Evolutionary conservation across 176 grass and related monocot genomes (phyloP), one percentile per base, ranked within the genome.

Genomic region (Carex cristatella): DNA sequence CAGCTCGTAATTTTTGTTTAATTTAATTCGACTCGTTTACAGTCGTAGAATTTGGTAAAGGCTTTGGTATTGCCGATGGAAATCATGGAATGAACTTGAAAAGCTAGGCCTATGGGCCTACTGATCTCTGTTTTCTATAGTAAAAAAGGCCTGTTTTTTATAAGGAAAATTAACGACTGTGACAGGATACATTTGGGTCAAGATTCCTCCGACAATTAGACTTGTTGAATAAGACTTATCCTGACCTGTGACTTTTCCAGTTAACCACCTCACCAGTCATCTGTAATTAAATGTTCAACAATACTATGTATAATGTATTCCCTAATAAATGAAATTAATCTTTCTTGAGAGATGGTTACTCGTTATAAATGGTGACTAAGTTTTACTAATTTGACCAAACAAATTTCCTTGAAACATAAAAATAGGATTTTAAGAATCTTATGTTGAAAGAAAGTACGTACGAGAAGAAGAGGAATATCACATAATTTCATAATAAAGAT

Each of bases 171-270:
- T 68, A 60, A 53, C 0, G 38, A 63, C 3, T 40, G 44, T 64
- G 79, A 82, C 37, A 35, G 40, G n/a, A 32, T 54, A 15, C 42
- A 83, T 83, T 67, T 27, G n/a, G 10, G 80, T 83, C 80, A 44
- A 66, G 23, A 51, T 82, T 61, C 37, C 60, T 75, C 70, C 70
- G 19, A 75, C 44, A 53, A 7, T 82, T 53, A 51, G 40, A 67
- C 19, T 69, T 83, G 18, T 83, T 35, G 51, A 16, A 55, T 83
- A 9, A 19, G 27, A 83, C 60, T 38, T 57, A 3, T 4, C 31
- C 12, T 12, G 9, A 75, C 71, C 19, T 54, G 44, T n/a, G n/a
- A 75, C 10, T 11, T 44, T 72, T 46, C 38, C 2, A 48, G 7
- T 2, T 46, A 48, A 72, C 13, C 5, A 10, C 38, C 40, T 46